These are phyloP conservation scores for Linderina pennispora DNA, from an alignment of 192 early-diverging fungal species.

Conservation along the genomic window DNA sequence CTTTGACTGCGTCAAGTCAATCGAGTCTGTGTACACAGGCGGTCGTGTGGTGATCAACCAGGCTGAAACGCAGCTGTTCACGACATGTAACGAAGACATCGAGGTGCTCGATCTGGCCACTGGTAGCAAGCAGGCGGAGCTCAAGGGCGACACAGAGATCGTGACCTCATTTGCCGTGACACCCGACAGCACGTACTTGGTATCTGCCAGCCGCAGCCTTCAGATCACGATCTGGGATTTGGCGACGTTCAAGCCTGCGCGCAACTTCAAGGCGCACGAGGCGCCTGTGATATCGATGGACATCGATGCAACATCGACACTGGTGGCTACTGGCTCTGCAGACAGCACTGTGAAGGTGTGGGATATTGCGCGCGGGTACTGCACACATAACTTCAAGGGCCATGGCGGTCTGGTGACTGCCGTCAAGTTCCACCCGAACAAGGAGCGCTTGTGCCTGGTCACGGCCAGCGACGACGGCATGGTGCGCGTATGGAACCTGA, in stretches of 20 bases:
- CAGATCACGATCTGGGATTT: conserved; percentile 75
- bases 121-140: conserved; percentile 54
- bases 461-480: conserved; percentile 90
- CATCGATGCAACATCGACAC: conserved; percentile 79
- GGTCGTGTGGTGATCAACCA: conserved; percentile 67
- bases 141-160: conserved; percentile 79
- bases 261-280: conserved; percentile 70
- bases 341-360: conserved; percentile 94
- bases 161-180: conserved; percentile 84
- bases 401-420: conserved; percentile 83
- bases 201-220: conserved; percentile 77
- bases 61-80: conserved; percentile 65
- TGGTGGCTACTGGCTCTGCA: conserved; percentile 95
- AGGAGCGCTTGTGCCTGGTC: conserved; percentile 56
- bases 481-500: conserved; percentile 88
- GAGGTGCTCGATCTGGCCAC: conserved; percentile 64
- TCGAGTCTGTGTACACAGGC: conserved; percentile 89
- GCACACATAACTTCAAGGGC: conserved; percentile 93
- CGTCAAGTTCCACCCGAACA: conserved; percentile 73
- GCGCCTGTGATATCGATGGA: conserved; percentile 91
- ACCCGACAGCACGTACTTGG: conserved; percentile 68
- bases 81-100: conserved; percentile 80
- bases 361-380: conserved; percentile 89
- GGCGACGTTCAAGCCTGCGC: conserved; percentile 58
- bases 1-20: conserved; percentile 67